Conservation (phyloP, 768 basidiomycete species). For the Hysterangium stoloniferum region DNA sequence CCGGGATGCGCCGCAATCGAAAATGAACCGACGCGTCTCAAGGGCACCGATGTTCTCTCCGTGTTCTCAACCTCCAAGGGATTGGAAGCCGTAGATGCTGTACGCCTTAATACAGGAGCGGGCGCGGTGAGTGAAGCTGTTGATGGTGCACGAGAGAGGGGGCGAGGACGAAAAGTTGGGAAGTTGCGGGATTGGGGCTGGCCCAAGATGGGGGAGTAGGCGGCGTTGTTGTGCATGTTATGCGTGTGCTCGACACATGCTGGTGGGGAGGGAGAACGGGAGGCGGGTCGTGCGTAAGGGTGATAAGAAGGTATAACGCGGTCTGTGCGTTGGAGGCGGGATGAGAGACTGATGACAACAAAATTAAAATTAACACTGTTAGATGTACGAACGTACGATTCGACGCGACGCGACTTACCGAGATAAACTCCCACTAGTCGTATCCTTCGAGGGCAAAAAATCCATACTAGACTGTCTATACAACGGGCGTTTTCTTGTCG, state of each 20-base stretch:
- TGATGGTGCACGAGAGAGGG: constrained; percentile 32
- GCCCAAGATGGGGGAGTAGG: constrained; percentile 59
- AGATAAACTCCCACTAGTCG: constrained; percentile 48
- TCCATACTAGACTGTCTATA: constrained; percentile 87
- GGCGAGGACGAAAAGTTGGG: constrained; percentile 15
- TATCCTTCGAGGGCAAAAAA: constrained; percentile 50
- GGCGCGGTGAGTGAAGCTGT: constrained; percentile 30
- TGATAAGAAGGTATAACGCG: constrained; percentile 47
- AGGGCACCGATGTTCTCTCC: constrained; percentile 16
- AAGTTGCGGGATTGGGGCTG: constrained; percentile 45
- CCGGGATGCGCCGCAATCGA: constrained; percentile 17
- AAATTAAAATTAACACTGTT: constrained; percentile 13
- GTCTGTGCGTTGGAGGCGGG: constrained; percentile 58
- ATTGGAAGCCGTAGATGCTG: constrained; percentile 10
- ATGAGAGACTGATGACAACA: constrained; percentile 44
- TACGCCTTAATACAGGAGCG: constrained; percentile 31
- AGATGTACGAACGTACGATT: constrained; percentile 6
- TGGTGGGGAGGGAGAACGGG: constrained; percentile 30
- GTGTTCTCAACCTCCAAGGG: background rate
- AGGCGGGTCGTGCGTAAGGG: constrained; percentile 41
- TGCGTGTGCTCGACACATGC: constrained; percentile 18
- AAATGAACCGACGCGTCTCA: constrained; percentile 27
- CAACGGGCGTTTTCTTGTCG: constrained; percentile 32
- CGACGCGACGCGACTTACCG: constrained; percentile 38
- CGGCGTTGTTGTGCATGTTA: constrained; percentile 33